Base-by-base conservation (phyloP, 2,329 filamentous ascomycete species). In the Venturia effusa region DNA sequence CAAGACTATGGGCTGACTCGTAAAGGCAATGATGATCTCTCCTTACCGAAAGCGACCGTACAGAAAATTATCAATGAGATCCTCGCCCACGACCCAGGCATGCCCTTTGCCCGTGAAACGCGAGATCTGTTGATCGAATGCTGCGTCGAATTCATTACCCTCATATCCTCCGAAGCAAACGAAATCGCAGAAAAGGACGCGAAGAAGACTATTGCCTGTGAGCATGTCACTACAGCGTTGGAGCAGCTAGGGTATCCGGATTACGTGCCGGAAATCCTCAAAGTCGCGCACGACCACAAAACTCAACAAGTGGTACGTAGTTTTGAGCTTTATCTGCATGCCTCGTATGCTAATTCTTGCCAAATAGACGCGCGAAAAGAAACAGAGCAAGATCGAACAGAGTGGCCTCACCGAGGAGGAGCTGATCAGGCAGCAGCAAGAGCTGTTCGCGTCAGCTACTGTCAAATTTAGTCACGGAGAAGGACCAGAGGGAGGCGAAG, bases 121-220 rank as follows among this genome's bases (percentile, higher is more conserved):
- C 88, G 94, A 66, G 94, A 99, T 73, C 82, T 97, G 2, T 82
- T 99, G 62, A 99, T 99, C 71, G 94, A 97, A 79, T 97, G 94
- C 79, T 99, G 94, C 73, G 93, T 99, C 71, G 94, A 99, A 76
- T 99, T 99, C 76, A 97, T 99, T 76, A 97, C 94, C 22, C 85
- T 99, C 71, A 89, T 99, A 70, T 97, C 92, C n/a, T 96, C 91
- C 59, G 93, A 99, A 79, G 94, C 94, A 67, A 99, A 99, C 76
- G 94, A 99, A 71, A 99, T 99, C 68, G 95, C 92, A 15, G 94
- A 99, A 75, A 96, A 96, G 76, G 94, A 99, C 72, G 91, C 92
- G 61, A 99, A 99, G 81, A 99, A 99, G 83, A 99, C 94, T 4
- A 99, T 99, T 70, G 93, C 93, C 15, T 96, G 91, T 75, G 94